Conservation (phyloP, 768 basidiomycete genomes). For the Auricularia cornea region DNA sequence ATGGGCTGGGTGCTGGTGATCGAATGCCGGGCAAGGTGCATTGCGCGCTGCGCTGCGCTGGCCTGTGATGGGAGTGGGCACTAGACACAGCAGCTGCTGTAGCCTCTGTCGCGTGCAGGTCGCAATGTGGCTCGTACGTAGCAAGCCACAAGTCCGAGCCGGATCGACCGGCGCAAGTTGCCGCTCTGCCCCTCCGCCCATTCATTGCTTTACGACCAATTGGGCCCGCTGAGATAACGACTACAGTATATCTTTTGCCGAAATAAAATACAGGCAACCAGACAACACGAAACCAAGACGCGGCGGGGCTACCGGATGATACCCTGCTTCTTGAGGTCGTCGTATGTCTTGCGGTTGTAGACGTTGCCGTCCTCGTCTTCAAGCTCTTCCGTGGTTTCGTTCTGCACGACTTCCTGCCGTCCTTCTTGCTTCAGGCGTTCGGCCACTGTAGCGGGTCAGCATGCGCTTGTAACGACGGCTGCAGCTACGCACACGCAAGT, state of each 20-base stretch:
- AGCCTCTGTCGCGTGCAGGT: too few relatives aligned
- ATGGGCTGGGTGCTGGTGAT: slow-evolving; percentile 71
- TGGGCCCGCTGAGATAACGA: too few relatives aligned
- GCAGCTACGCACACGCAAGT: slow-evolving; percentile 62
- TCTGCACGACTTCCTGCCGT: slow-evolving; percentile 84
- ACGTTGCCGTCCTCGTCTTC: slow-evolving; percentile 99
- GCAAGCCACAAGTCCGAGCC: too few relatives aligned
- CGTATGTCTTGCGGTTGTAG: slow-evolving; percentile 96
- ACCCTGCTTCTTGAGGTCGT: slow-evolving; percentile 93
- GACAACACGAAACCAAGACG: too few relatives aligned
- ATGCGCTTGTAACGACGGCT: neutral
- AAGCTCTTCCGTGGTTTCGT: slow-evolving; percentile 94
- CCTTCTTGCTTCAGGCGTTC: slow-evolving; percentile 97
- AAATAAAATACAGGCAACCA: too few relatives aligned
- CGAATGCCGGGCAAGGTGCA: slow-evolving; percentile 82
- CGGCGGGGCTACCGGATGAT: slow-evolving; percentile 38
- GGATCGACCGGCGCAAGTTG: too few relatives aligned
- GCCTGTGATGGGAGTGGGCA: neutral
- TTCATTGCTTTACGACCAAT: too few relatives aligned
- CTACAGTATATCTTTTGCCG: too few relatives aligned
- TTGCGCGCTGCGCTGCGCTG: slow-evolving; percentile 18
- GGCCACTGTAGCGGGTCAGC: slow-evolving; percentile 51
- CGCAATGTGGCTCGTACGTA: too few relatives aligned
- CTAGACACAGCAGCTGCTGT: neutral
- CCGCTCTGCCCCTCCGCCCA: too few relatives aligned